Evolutionary conservation across 768 basidiomycete species (phyloP), one percentile per base, ranked within the genome.

Genomic region (Tylopilus cervinicoccineus): DNA sequence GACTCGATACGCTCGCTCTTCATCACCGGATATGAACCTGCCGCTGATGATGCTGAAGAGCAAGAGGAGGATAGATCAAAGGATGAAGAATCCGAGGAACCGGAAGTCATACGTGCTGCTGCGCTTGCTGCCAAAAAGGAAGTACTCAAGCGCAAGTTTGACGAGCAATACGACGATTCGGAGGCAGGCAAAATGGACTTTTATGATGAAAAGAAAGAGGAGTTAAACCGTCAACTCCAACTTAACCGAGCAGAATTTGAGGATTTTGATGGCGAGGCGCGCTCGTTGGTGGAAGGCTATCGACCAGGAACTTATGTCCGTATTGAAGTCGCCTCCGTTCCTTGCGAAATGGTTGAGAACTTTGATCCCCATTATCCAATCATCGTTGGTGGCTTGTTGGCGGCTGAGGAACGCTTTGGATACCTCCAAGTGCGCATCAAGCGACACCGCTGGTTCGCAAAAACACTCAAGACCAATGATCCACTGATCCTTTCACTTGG

Each of bases 401-500:
- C 89, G 0, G 81, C 90, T 0, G 96, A 99, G 69, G 90, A 94
- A 68, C 79, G 84, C 19, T 93, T 96, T 61, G 94, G 93, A 2
- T 95, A 85, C 70, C 76, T 97, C 17, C 94, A 97, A 67, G 93
- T 94, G 27, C 82, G 96, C 46, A 84, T 98, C 68, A 99, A 99
- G 71, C 79, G 94, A 47, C 96, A 99, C 67, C 79, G 96, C 45
- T 98, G 95, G 95, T 91, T 83, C 69, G 74, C 79, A 8, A 81
- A 81, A 60, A 94, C 91, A 2, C 79, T 98, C 54, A 99, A 99
- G 75, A 96, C 86, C 38, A 97, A 98, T 68, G 91, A 98, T 67
- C 96, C 96, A 0, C 78, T 99, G 48, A 88, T 98, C 54, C 80
- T 98, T 70, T 96, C 93, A 1, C 73, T 98, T n/a, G 96, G 96